phyloP scores from a whole-genome alignment of 345 rosid genomes.

The Lepidium africanum region DNA sequence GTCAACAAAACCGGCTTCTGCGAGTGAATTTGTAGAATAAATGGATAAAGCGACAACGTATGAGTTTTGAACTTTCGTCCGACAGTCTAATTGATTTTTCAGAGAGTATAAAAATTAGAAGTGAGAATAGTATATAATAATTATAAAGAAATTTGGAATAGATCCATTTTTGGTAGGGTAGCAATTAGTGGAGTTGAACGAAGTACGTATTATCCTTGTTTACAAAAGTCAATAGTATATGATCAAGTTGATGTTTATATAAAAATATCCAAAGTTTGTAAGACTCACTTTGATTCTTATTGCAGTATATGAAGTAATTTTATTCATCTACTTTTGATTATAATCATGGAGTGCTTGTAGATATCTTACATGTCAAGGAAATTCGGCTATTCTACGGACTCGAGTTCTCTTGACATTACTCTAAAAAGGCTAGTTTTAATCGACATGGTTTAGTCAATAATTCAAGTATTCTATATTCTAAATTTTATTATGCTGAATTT shows the following conservation, averaged over 20 bases:
- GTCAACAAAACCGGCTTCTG: too few relatives aligned
- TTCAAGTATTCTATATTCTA: too few relatives aligned
- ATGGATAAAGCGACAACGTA: conserved; percentile 7
- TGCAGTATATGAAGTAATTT: too few relatives aligned
- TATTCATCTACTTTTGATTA: too few relatives aligned
- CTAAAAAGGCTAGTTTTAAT: too few relatives aligned
- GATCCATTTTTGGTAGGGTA: conserved; percentile 5
- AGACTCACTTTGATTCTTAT: not conserved
- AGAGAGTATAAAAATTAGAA: not conserved
- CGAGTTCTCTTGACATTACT: too few relatives aligned
- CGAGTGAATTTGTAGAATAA: too few relatives aligned
- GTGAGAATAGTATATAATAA: not conserved
- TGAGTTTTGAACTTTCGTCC: conserved; percentile 6
- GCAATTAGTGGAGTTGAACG: not conserved
- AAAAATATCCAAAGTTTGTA: not conserved
- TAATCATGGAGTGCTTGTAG: too few relatives aligned
- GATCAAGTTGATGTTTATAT: not conserved
- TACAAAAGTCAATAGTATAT: not conserved
- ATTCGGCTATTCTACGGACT: too few relatives aligned
- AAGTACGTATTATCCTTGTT: not conserved
- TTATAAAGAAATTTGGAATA: not conserved
- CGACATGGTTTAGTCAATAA: too few relatives aligned
- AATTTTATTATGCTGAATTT: too few relatives aligned
- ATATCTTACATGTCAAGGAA: too few relatives aligned
- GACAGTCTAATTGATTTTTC: not conserved